Percentiles rank a stretch among this genome's conserved stretches.
phyloP scores from a whole-genome alignment of 345 rosid species.

The Acer negundo region DNA sequence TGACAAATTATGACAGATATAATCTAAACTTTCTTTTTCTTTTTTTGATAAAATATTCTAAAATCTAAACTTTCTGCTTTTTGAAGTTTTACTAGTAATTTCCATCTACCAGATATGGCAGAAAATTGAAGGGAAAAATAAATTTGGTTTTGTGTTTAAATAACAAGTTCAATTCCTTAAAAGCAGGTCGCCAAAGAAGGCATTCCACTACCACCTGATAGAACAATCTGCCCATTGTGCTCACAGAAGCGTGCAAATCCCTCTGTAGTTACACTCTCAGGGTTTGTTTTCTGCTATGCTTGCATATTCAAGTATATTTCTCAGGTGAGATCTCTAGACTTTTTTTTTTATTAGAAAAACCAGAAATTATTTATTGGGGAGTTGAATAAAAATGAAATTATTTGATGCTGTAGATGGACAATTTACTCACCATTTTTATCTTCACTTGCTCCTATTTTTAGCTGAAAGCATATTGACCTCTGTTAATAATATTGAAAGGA shows the following conservation, averaged over 20 bases:
- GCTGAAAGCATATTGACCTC: neutral
- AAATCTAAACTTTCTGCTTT: neutral
- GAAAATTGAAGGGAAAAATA: neutral
- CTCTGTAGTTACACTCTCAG: conserved; percentile 87
- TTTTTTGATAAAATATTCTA: no score
- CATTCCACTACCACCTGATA: conserved; percentile 73
- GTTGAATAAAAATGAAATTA: neutral
- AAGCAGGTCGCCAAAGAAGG: conserved; percentile 85
- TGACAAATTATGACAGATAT: neutral
- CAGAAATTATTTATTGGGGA: neutral
- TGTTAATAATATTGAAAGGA: neutral
- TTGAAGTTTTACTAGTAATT: neutral
- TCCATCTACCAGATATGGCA: neutral
- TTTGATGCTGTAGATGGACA: neutral
- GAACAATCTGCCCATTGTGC: conserved; percentile 86
- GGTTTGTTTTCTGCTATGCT: conserved; percentile 94
- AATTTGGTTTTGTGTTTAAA: neutral
- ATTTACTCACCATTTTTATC: neutral
- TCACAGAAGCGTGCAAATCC: conserved; percentile 95
- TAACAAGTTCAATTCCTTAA: conserved; percentile 10
- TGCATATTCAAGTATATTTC: conserved; percentile 90
- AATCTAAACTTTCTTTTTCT: neutral
- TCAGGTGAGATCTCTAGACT: conserved; percentile 59
- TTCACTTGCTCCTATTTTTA: neutral
- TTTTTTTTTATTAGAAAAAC: neutral